Evolutionary conservation across 345 rosid genomes (phyloP), one percentile per base, ranked within the genome.

Genomic region (Arabis alpina): DNA sequence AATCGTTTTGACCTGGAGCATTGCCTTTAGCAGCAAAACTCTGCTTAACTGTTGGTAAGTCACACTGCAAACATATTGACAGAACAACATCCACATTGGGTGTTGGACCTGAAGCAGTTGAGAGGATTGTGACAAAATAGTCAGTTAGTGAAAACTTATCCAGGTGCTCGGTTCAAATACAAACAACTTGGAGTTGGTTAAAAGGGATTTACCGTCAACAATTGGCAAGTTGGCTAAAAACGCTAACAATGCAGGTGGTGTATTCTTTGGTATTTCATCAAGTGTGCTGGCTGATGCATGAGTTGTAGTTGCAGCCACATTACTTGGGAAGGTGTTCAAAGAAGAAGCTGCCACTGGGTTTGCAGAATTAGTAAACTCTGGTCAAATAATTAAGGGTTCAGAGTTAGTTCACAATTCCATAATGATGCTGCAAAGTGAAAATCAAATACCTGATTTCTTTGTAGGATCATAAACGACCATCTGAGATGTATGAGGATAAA

Each of bases 1-100:
- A 78, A 64, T 89, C 91, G 34, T 88, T 90, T 44, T 83, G 69
- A 61, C 79, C 82, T 36, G 83, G 83, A 80, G 81, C 84, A 77
- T 80, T 77, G 71, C 78, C 85, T 65, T 82, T 79, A 74, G 78
- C 67, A 14, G 75, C 53, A 39, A 75, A 76, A 40, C 70, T 80
- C 13, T 79, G 59, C 72, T 86, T 90, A 27, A 56, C 82, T 19
- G 68, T 72, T 8, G 87, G 87, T 51, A 87, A 54, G 75, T 86
- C 87, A 60, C 87, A 89, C 81, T 93, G 94, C 82, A 93, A 76
- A 79, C 96, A 91, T 65, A 93, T 87, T 13, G 97, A 93, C 60
- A 93, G 65, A 30, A 93, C 86, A 43, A 93, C 77, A 77, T 91
- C 97, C 57, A 84, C 94, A 48, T 85, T 85, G 42, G 96, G 96